phyloP scores from a whole-genome alignment of 768 basidiomycete genomes.

The Tulasnella sp. region DNA sequence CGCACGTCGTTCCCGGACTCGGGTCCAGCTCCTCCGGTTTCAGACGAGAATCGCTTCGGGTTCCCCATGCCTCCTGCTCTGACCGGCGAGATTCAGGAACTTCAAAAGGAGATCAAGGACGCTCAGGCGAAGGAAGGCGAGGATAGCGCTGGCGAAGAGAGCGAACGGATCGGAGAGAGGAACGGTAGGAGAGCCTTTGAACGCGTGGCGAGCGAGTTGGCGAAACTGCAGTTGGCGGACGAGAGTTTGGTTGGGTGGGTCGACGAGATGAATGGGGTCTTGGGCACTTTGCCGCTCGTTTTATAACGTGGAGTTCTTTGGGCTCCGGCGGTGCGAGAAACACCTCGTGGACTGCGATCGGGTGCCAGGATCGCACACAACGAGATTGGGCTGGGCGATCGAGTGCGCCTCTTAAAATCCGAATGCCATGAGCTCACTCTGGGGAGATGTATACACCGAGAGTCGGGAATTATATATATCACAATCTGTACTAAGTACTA shows the following conservation, averaged over 20 bases:
- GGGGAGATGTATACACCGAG: not conserved
- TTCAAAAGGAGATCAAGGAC: slow-evolving; percentile 47
- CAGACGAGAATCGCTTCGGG: slow-evolving; percentile 77
- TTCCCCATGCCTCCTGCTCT: slow-evolving; percentile 39
- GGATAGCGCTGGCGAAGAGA: slow-evolving; percentile 21
- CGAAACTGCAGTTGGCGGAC: slow-evolving; percentile 54
- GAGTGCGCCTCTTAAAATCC: not conserved
- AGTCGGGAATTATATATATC: not conserved
- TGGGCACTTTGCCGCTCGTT: not conserved
- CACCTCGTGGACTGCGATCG: not conserved
- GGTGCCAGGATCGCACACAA: not conserved
- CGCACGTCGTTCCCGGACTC: too few species aligned
- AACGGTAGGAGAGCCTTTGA: slow-evolving; percentile 63
- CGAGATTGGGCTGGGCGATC: not conserved
- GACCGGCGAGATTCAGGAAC: slow-evolving; percentile 53
- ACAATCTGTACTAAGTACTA: not conserved
- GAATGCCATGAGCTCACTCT: not conserved
- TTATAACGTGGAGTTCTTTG: not conserved
- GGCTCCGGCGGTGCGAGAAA: not conserved
- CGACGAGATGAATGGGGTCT: slow-evolving; percentile 13
- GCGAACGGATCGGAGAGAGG: slow-evolving; percentile 56
- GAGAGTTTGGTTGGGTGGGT: slow-evolving; percentile 17
- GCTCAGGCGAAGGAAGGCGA: slow-evolving; percentile 18
- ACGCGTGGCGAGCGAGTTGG: slow-evolving; percentile 45
- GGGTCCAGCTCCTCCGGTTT: slow-evolving; percentile 52